A percentile compares a stretch with the other conserved stretches of the same genome.
Evolutionary conservation across 2,329 filamentous ascomycete species (phyloP).

Genomic region (Sporothrix humicola): DNA sequence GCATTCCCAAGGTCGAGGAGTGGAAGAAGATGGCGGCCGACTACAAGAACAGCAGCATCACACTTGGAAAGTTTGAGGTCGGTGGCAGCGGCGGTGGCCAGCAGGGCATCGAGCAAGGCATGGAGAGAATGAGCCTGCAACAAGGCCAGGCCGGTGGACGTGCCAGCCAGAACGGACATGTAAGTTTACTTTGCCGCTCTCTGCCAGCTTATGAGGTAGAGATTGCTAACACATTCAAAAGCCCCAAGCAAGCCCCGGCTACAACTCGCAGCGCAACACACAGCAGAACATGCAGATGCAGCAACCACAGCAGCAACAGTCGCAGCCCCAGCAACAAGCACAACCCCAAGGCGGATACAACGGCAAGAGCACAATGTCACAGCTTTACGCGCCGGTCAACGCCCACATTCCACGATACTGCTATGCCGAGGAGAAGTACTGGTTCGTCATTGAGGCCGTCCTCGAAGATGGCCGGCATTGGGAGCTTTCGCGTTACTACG

Average conservation of each 20-base stretch:
- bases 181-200: conserved; percentile 45
- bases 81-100: conserved; percentile 50
- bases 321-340: conserved; percentile 44
- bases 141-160: conserved; percentile 52
- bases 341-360: conserved; percentile 40
- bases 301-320: conserved; percentile 40
- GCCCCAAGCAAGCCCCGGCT: conserved; percentile 47
- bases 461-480: conserved; percentile 90
- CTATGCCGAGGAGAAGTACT: conserved; percentile 97
- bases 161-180: conserved; percentile 57
- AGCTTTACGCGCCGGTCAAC: conserved; percentile 75
- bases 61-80: conserved; percentile 84
- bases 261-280: conserved; percentile 42
- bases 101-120: conserved; percentile 67
- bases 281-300: conserved; percentile 43
- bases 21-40: conserved; percentile 99
- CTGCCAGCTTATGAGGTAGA: background rate
- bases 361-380: conserved; percentile 54
- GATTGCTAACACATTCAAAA: conserved; percentile 30
- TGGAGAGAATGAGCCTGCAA: conserved; percentile 80
- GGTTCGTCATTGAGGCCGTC: conserved; percentile 93
- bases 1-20: conserved; percentile 93
- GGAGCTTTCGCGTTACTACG: conserved; percentile 93
- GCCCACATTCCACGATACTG: conserved; percentile 92
- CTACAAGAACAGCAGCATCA: conserved; percentile 99